These are phyloP conservation scores for Corchorus olitorius DNA, from an alignment of 345 rosid species.

Conservation along the genomic window DNA sequence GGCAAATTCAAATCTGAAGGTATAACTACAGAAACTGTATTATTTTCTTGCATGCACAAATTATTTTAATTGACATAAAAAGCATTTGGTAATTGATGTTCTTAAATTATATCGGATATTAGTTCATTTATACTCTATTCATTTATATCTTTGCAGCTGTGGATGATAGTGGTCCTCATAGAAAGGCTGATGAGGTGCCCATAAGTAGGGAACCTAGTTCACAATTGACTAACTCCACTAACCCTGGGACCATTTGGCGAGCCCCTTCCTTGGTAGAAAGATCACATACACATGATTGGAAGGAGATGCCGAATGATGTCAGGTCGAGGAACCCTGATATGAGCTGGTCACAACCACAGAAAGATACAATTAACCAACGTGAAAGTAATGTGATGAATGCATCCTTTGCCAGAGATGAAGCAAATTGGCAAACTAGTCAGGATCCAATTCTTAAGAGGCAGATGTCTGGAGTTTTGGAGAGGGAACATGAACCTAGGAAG, in stretches of 20 bases:
- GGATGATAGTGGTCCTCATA: constrained; percentile 47
- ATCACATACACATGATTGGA: constrained; percentile 45
- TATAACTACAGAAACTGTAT: constrained; percentile 13
- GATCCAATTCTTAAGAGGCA: constrained; percentile 62
- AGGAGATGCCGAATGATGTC: constrained; percentile 48
- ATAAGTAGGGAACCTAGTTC: constrained; percentile 40
- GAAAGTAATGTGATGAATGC: constrained; percentile 46
- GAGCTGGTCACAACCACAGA: constrained; percentile 52
- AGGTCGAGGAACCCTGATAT: constrained; percentile 47
- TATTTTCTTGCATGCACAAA: constrained; percentile 10
- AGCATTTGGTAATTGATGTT: not conserved
- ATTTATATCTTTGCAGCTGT: constrained; percentile 47
- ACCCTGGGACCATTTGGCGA: constrained; percentile 54
- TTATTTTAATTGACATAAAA: not conserved
- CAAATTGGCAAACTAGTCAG: constrained; percentile 55
- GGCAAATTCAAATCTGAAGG: constrained; percentile 62
- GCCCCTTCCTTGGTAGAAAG: constrained; percentile 54
- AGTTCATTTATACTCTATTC: not conserved
- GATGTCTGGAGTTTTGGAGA: constrained; percentile 58
- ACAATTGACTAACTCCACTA: constrained; percentile 47
- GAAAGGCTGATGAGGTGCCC: constrained; percentile 51
- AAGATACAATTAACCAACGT: constrained; percentile 48
- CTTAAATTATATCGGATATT: not conserved
- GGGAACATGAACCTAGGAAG: constrained; percentile 74
- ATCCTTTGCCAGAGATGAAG: constrained; percentile 53